Base-by-base conservation (phyloP, 2,329 filamentous ascomycete species). In the Curvularia sp. region DNA sequence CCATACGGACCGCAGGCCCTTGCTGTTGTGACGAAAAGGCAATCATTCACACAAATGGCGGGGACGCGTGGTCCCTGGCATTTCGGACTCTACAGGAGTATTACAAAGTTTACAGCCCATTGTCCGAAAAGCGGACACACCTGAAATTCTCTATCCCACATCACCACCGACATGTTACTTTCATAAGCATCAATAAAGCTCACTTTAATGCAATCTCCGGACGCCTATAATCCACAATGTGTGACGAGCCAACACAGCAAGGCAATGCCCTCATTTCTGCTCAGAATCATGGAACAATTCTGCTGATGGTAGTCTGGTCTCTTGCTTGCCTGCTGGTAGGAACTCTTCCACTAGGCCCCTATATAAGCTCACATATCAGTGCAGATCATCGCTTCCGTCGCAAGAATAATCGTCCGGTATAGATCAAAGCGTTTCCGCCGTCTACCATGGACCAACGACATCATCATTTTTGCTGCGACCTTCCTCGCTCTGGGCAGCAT, bases 221-320 rank as follows among this genome's bases (percentile, higher is more conserved):
- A 61, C 55, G 49, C 55, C 46, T 50, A 38, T 38, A 38, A 42
- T 31, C 55, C 43, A 59, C 43, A 44, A 67, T 58, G 62, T 67
- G 62, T 41, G 42, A 55, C 35, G 28, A 58, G 33, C 35, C 51
- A 58, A 43, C 42, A 50, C 58, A 62, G 44, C 59, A 59, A 38
- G 31, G 49, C 35, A 65, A 65, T 58, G 57, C 62, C 38, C 64
- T 65, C 62, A 64, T 71, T 56, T 67, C 64, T 54, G 41, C 64
- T 58, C 65, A 72, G 50, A 65, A 68, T 46, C 68, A 64, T 56
- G 69, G 68, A 3, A 62, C 65, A 18, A 60, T 73, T 54, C 53
- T 73, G 57, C 61, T 68, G 49, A 71, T 71, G 57, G 64, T 60
- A 35, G 61, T 64, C 51, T 73, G 68, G 69, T 70, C 69, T 33